These are phyloP conservation scores for Spizellomyces punctatus DNA, from an alignment of 192 early-diverging fungal genomes.

Conservation along the genomic window DNA sequence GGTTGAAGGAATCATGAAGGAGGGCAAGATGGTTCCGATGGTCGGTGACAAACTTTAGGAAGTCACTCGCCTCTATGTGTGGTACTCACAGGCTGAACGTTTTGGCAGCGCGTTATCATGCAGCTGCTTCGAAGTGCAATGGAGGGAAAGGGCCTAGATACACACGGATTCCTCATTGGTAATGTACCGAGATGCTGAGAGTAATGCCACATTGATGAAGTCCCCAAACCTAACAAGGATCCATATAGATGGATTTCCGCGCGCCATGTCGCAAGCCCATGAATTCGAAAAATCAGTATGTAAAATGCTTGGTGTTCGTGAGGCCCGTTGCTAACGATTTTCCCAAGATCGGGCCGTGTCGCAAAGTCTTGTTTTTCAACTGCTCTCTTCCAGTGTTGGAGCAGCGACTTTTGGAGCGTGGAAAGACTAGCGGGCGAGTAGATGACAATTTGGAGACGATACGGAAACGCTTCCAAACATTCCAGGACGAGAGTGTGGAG, in stretches of 20 bases:
- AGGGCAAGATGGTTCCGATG: slow-evolving; percentile 90
- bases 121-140: slow-evolving; percentile 42
- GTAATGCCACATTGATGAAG: no score
- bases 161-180: slow-evolving; percentile 40
- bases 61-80: not conserved
- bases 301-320: not conserved
- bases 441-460: slow-evolving; percentile 66
- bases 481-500: slow-evolving; percentile 49
- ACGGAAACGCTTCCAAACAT: slow-evolving; percentile 54
- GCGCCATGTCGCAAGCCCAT: slow-evolving; percentile 44
- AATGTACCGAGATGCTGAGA: not conserved
- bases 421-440: slow-evolving; percentile 53
- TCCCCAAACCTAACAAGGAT: no score
- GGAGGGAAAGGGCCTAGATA: slow-evolving; percentile 8
- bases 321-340: not conserved
- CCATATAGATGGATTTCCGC: slow-evolving; percentile 54
- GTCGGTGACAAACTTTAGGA: slow-evolving; percentile 2
- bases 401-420: slow-evolving; percentile 55
- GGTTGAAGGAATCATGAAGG: slow-evolving; percentile 83
- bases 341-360: slow-evolving; percentile 34
- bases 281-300: slow-evolving; percentile 50
- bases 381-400: slow-evolving; percentile 56
- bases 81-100: not conserved
- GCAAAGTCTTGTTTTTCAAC: slow-evolving; percentile 44
- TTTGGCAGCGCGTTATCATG: slow-evolving; percentile 28